phyloP scores from a whole-genome alignment of 2,329 filamentous ascomycete genomes.

The Xylariaceae sp. region DNA sequence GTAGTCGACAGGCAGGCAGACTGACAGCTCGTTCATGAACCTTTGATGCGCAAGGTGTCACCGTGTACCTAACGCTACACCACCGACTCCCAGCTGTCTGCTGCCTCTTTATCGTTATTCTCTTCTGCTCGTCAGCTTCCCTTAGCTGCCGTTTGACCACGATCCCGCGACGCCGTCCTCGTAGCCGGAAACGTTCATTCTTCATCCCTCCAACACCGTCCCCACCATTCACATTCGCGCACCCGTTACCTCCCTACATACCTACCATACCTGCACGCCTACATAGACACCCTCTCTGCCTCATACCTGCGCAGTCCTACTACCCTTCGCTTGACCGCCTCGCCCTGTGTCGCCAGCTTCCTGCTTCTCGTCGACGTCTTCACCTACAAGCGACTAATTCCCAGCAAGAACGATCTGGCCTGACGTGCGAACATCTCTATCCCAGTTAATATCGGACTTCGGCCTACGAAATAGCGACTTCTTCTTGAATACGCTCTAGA shows the following conservation, averaged over 20 bases:
- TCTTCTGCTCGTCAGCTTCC: not conserved
- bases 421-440: no score
- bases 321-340: not conserved
- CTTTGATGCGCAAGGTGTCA: no score
- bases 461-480: no score
- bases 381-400: no score
- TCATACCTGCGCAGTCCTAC: slow-evolving; percentile 1
- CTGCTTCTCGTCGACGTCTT: no score
- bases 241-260: slow-evolving; percentile 4
- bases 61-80: no score
- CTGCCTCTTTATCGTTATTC: not conserved
- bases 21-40: no score
- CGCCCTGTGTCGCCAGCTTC: not conserved
- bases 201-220: slow-evolving; percentile 5
- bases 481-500: no score
- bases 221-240: slow-evolving; percentile 15
- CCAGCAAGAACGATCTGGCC: no score
- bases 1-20: no score
- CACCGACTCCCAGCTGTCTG: not conserved
- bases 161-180: slow-evolving; percentile 10
- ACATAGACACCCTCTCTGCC: slow-evolving; percentile 5
- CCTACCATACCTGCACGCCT: slow-evolving; percentile 1
- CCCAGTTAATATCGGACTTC: no score
- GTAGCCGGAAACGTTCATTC: slow-evolving; percentile 11
- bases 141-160: slow-evolving; percentile 11